phyloP scores from a whole-genome alignment of 441 rosid genomes.

The Geranium incanum region DNA sequence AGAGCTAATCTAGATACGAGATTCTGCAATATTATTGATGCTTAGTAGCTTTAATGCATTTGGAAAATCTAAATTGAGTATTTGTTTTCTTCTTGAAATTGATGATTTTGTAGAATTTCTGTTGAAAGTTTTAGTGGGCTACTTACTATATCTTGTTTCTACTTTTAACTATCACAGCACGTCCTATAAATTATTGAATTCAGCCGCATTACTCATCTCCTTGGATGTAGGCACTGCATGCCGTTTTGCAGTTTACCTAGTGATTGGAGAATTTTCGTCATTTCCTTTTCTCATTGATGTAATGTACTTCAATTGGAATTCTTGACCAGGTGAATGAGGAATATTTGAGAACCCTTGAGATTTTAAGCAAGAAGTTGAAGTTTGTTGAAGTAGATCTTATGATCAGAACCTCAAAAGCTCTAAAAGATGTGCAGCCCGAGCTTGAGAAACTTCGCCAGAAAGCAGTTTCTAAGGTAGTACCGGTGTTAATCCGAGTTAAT shows the following conservation, averaged over 20 bases:
- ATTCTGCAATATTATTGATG: background rate
- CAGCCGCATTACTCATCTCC: constrained; percentile 3
- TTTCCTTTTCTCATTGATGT: constrained; percentile 15
- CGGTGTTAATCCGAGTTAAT: constrained; percentile 20
- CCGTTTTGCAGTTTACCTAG: constrained; percentile 12
- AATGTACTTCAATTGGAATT: constrained; percentile 23
- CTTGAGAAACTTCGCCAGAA: constrained; percentile 95
- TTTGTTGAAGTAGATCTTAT: constrained; percentile 70
- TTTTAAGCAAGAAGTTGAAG: constrained; percentile 89
- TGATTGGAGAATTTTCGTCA: background rate
- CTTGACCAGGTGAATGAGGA: constrained; percentile 82
- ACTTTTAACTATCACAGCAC: background rate
- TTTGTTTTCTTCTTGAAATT: background rate
- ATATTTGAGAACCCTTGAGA: constrained; percentile 80
- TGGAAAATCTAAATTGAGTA: background rate
- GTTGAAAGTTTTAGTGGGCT: background rate
- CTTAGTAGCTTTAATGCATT: background rate
- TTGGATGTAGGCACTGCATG: background rate
- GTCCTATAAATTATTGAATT: background rate
- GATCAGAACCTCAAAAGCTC: constrained; percentile 78
- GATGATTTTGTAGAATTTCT: background rate
- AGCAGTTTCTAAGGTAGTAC: constrained; percentile 84
- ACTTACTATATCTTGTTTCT: background rate
- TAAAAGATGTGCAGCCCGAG: constrained; percentile 96
- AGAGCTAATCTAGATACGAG: background rate